Evolutionary conservation across 495 filamentous ascomycete species (phyloP), one percentile per base, ranked within the genome.

Genomic region (Hamigera avellanea): DNA sequence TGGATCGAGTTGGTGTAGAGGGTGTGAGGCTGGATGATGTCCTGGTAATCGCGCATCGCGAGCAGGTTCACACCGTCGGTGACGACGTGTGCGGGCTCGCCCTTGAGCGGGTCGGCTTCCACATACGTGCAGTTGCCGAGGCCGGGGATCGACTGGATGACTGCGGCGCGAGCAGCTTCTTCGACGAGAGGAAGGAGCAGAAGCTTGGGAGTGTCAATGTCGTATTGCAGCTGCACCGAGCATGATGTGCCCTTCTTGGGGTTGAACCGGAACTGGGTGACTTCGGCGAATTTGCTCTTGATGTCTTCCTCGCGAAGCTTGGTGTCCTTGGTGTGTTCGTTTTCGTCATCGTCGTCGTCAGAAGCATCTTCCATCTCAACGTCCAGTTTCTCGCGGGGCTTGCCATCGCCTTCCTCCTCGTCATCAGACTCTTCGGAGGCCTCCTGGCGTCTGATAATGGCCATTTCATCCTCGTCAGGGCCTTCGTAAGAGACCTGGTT

Each of bases 1-100:
- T 77, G 74, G 50, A 95, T 86, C 43, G 91, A 86, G 64, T 99
- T 99, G 35, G 91, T 94, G 62, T 80, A 79, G 50, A 95, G 75
- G 9, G 67, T 72, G 59, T 95, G 78, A 1, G 86, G 81, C 57
- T 96, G 80, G 66, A 96, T 81, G 58, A 80, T 77, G 36, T 86
- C 76, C 43, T 80, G 73, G 52, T 85, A 88, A 37, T 82, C 80
- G 47, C 93, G 86, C 70, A 95, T 93, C 19, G 88, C 87, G 36
- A 69, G 64, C 35, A 99, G 66, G 57, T 96, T 96, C 47, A 88
- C 81, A 49, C 91, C 91, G 30, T 81, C 70, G 6, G 88, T 91
- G 45, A 85, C 60, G 31, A 94, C 72, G 40, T 73, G 62, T 26
- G 69, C 59, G 21, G 69, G 50, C 2, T 67, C 63, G 19, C 77